These are phyloP conservation scores for Stachybotrys elegans DNA, from an alignment of 2,329 filamentous ascomycete species.

Conservation along the genomic window DNA sequence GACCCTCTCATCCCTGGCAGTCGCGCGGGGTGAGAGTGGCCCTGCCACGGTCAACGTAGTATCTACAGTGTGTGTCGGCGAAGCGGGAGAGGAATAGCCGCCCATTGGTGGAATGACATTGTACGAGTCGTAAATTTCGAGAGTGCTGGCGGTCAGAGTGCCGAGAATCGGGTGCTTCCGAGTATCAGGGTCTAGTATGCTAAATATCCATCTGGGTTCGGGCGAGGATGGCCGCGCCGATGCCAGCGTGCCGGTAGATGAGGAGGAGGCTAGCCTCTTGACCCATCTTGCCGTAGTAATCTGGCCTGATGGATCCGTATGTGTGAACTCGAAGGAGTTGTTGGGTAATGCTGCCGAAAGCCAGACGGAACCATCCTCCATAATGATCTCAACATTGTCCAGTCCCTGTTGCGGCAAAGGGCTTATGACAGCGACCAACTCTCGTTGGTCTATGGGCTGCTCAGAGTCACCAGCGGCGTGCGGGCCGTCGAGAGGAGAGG, in stretches of 20 bases:
- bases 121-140: slow-evolving; percentile 68
- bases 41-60: slow-evolving; percentile 10
- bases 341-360: slow-evolving; percentile 44
- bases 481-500: slow-evolving; percentile 14
- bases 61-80: slow-evolving; percentile 22
- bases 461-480: slow-evolving; percentile 43
- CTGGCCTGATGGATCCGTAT: slow-evolving; percentile 51
- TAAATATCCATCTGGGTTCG: slow-evolving; percentile 67
- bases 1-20: slow-evolving; percentile 20
- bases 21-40: slow-evolving; percentile 13
- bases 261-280: slow-evolving; percentile 30
- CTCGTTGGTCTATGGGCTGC: slow-evolving; percentile 39
- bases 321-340: slow-evolving; percentile 63
- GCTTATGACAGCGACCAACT: slow-evolving; percentile 65
- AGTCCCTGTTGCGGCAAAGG: slow-evolving; percentile 44
- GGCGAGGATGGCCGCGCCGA: slow-evolving; percentile 17
- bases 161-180: slow-evolving; percentile 72
- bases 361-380: slow-evolving; percentile 60
- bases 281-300: slow-evolving; percentile 66
- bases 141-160: slow-evolving; percentile 54
- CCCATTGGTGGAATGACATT: slow-evolving; percentile 48
- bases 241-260: slow-evolving; percentile 11
- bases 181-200: slow-evolving; percentile 64
- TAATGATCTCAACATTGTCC: slow-evolving; percentile 58
- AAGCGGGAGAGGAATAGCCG: slow-evolving; percentile 41